These are phyloP conservation scores for Cryphonectria nitschkei DNA, from an alignment of 2,329 filamentous ascomycete genomes.

Conservation along the genomic window DNA sequence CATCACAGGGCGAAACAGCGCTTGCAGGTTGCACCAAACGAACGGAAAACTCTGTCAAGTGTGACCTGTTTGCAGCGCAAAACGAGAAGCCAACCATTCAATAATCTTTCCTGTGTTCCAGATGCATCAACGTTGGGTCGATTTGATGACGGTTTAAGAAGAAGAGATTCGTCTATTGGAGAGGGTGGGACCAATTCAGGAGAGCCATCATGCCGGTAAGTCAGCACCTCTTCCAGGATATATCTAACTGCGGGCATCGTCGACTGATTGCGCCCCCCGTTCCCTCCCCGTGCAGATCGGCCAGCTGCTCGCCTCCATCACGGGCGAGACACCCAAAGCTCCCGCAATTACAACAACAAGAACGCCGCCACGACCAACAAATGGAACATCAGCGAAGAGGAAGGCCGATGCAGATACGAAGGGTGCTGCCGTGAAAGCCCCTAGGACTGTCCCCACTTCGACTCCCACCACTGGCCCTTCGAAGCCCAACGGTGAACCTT, in stretches of 20 bases:
- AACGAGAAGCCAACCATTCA: conserved; percentile 2
- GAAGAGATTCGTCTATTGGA: conserved; percentile 22
- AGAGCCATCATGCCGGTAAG: conserved; percentile 44
- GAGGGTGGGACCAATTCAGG: conserved; percentile 27
- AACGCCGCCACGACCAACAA: conserved; percentile 10
- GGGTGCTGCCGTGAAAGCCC: conserved; percentile 46
- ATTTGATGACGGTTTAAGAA: conserved; percentile 37
- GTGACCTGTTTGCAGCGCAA: conserved; percentile 17
- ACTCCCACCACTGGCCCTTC: conserved; percentile 33
- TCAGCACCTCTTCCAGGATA: conserved; percentile 23
- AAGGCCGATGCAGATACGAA: conserved; percentile 59
- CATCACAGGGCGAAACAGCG: conserved; percentile 15
- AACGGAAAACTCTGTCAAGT: conserved; percentile 18
- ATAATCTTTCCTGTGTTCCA: conserved; percentile 6
- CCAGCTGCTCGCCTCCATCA: conserved; percentile 65
- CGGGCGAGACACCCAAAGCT: conserved; percentile 52
- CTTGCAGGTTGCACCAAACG: conserved; percentile 13
- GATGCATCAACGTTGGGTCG: conserved; percentile 26
- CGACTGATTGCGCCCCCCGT: conserved; percentile 24
- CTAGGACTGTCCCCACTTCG: conserved; percentile 38
- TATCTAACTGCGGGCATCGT: not conserved
- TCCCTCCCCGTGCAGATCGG: conserved; percentile 47
- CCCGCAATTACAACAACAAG: conserved; percentile 32
- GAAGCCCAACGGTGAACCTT: conserved; percentile 30
- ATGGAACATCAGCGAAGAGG: conserved; percentile 48